Percentiles rank a stretch among this genome's conserved stretches.
Evolutionary conservation across 1,139 yeast genomes (phyloP).

Genomic region (Scheffersomyces lignicola): DNA sequence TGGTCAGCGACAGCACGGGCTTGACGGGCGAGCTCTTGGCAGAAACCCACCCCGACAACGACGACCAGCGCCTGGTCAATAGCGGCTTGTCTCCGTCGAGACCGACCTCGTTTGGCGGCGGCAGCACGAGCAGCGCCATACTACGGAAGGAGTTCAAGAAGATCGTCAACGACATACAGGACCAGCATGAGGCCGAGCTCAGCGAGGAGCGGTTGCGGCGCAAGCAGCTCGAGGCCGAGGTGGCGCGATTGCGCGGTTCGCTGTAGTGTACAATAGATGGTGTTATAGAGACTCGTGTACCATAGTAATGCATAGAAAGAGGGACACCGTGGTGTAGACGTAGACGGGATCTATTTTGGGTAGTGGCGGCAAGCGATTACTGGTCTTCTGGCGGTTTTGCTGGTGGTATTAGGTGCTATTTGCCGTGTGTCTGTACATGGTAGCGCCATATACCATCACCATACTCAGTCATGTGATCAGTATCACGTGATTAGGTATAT

Average conservation of each 20-base stretch:
- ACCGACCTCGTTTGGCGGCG: slow-evolving; percentile 16
- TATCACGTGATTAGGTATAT: too few species aligned
- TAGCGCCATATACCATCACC: too few species aligned
- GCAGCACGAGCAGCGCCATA: slow-evolving; percentile 40
- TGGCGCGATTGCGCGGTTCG: slow-evolving; percentile 11
- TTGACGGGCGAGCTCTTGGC: slow-evolving; percentile 21
- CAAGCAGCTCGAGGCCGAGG: slow-evolving; percentile 45
- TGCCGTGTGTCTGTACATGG: too few species aligned
- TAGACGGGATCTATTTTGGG: too few species aligned
- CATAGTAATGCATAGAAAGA: too few species aligned
- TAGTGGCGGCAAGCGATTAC: too few species aligned
- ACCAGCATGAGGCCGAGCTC: slow-evolving; percentile 58
- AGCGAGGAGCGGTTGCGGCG: slow-evolving; percentile 58
- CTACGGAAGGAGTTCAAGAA: slow-evolving; percentile 71
- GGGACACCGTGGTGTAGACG: too few species aligned
- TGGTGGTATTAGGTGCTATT: too few species aligned
- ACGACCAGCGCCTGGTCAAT: slow-evolving; percentile 4
- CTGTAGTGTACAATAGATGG: background rate
- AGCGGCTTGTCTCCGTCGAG: slow-evolving; percentile 14
- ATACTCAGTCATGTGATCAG: too few species aligned
- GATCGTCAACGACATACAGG: slow-evolving; percentile 62
- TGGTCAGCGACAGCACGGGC: slow-evolving; percentile 20
- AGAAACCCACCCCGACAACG: slow-evolving; percentile 4
- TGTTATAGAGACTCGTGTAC: too few species aligned
- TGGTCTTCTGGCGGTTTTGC: too few species aligned